Conservation (phyloP, 306 rosid species). For the Arachis stenosperma region DNA sequence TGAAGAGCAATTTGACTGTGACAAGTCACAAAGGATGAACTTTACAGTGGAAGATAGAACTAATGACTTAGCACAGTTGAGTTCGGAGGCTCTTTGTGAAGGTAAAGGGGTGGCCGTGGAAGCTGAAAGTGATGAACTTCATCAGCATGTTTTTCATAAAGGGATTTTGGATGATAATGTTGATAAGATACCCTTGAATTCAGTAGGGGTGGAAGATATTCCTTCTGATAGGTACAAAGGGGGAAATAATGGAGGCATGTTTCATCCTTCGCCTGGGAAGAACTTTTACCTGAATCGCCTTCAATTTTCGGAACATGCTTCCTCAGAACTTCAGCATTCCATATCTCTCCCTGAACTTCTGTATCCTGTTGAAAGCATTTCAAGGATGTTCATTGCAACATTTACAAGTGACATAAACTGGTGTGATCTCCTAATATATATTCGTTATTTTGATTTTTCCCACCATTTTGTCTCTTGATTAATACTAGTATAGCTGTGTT, state of each 20-base stretch:
- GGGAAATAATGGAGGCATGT: constrained; percentile 12
- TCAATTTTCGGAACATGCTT: constrained; percentile 36
- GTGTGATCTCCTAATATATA: constrained; percentile 48
- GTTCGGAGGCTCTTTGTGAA: constrained; percentile 25
- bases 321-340: constrained; percentile 38
- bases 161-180: constrained; percentile 18
- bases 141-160: constrained; percentile 6
- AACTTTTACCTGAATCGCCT: constrained; percentile 69
- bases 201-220: constrained; percentile 29
- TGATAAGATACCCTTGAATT: constrained; percentile 26
- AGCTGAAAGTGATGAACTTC: constrained; percentile 15
- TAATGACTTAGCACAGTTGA: constrained; percentile 30
- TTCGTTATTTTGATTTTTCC: constrained; percentile 22
- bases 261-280: constrained; percentile 64
- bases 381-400: constrained; percentile 72
- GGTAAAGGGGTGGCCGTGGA: constrained; percentile 37
- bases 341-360: constrained; percentile 73
- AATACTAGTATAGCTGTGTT: constrained; percentile 34
- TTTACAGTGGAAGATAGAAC: constrained; percentile 20
- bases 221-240: constrained; percentile 32
- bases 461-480: constrained; percentile 1
- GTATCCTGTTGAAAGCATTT: constrained; percentile 65
- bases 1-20: constrained; percentile 8
- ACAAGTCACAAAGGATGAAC: background rate
- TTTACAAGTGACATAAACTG: constrained; percentile 78